These are phyloP conservation scores for Phytophthora capsici DNA, from an alignment of 352 stramenopile genomes.

Conservation along the genomic window DNA sequence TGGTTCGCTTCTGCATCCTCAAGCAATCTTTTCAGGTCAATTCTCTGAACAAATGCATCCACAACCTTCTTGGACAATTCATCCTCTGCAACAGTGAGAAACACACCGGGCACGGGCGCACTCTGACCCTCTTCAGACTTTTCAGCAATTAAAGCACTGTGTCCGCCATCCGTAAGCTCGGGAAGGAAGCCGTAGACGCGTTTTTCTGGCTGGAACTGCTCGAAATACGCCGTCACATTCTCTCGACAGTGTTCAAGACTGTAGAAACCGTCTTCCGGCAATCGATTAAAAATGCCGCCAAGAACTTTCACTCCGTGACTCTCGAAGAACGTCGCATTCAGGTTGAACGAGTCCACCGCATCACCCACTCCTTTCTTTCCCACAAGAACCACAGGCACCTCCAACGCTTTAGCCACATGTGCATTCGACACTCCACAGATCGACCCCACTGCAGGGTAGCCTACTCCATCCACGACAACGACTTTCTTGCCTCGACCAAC, in stretches of 20 bases:
- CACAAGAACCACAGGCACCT: constrained; percentile 93
- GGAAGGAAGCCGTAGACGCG: constrained; percentile 87
- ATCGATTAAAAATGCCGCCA: constrained; percentile 97
- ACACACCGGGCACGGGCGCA: constrained; percentile 28
- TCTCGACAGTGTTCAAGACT: constrained; percentile 92
- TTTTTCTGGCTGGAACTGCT: constrained; percentile 72
- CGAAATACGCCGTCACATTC: constrained; percentile 93
- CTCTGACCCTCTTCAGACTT: constrained; percentile 15
- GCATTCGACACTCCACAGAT: constrained; percentile 86
- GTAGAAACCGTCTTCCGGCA: constrained; percentile 94
- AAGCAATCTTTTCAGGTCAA: constrained; percentile 51
- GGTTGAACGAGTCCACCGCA: constrained; percentile 97
- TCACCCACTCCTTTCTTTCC: constrained; percentile 96
- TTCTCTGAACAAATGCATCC: constrained; percentile 42
- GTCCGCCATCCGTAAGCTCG: constrained; percentile 50
- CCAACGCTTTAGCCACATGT: constrained; percentile 62
- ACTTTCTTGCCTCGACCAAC: constrained; percentile 90
- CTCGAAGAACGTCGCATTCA: constrained; percentile 97
- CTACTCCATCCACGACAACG: constrained; percentile 97
- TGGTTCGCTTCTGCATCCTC: constrained; percentile 34
- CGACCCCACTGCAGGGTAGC: constrained; percentile 92
- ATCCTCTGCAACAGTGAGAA: constrained; percentile 37
- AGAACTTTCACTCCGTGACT: constrained; percentile 91
- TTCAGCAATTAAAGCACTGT: constrained; percentile 30
- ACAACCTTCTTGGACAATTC: constrained; percentile 43